These are phyloP conservation scores for Pyrenophora seminiperda DNA, from an alignment of 2,329 filamentous ascomycete species.

Conservation along the genomic window DNA sequence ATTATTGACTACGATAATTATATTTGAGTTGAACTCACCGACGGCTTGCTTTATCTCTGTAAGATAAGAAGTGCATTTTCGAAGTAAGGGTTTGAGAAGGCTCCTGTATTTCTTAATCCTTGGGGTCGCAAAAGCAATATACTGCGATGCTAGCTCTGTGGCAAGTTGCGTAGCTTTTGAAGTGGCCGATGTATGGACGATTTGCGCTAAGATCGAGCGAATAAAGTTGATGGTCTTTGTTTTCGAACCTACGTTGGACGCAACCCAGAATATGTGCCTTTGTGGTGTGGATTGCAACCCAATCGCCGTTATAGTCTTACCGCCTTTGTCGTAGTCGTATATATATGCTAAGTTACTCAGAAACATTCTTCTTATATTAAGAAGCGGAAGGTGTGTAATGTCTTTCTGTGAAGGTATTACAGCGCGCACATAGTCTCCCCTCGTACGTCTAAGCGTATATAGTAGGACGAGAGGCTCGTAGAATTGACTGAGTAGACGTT, in stretches of 20 bases:
- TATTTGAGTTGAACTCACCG: slow-evolving; percentile 7
- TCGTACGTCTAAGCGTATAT: too few species aligned
- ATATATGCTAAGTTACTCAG: too few species aligned
- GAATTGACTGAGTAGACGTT: too few species aligned
- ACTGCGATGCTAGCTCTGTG: slow-evolving; percentile 8
- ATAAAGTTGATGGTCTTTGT: slow-evolving; percentile 16
- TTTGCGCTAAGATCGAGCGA: slow-evolving; percentile 6
- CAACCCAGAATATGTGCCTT: slow-evolving; percentile 19
- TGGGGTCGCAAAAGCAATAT: slow-evolving; percentile 18
- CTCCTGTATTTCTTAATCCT: slow-evolving; percentile 20
- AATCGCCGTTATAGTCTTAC: slow-evolving; percentile 14
- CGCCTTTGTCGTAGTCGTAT: too few species aligned
- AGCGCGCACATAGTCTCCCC: too few species aligned
- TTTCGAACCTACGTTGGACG: slow-evolving; percentile 11
- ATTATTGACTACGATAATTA: background rate
- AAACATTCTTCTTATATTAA: too few species aligned
- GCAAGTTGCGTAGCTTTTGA: background rate
- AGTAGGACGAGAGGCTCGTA: too few species aligned
- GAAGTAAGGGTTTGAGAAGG: slow-evolving; percentile 9
- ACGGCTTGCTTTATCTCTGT: background rate
- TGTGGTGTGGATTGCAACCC: slow-evolving; percentile 19
- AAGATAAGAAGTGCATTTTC: slow-evolving; percentile 8
- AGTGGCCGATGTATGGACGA: slow-evolving; percentile 1
- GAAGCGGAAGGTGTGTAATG: too few species aligned
- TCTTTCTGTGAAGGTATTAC: too few species aligned